These are phyloP conservation scores for Pythium sukuiense DNA, from an alignment of 352 stramenopile species.

Conservation along the genomic window DNA sequence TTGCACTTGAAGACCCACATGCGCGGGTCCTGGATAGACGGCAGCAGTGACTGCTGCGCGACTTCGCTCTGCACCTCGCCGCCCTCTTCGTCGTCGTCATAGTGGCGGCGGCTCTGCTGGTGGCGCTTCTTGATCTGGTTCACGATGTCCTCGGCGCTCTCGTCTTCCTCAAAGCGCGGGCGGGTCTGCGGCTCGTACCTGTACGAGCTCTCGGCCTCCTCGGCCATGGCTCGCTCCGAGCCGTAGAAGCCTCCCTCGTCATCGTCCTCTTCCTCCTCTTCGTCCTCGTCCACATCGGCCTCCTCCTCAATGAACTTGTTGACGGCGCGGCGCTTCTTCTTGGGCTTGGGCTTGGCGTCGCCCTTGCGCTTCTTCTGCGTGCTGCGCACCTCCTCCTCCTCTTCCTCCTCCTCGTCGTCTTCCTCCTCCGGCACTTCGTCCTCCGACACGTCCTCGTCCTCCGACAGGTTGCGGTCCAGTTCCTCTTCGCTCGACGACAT, in stretches of 20 bases:
- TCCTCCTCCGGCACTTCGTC: slow-evolving; percentile 79
- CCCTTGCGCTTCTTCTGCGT: slow-evolving; percentile 76
- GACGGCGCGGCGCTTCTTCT: slow-evolving; percentile 78
- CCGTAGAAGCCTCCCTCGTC: slow-evolving; percentile 75
- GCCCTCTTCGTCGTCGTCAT: slow-evolving; percentile 83
- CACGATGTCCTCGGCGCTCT: slow-evolving; percentile 84
- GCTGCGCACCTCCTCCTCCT: slow-evolving; percentile 46
- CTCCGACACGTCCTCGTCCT: slow-evolving; percentile 72
- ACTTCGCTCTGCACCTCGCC: slow-evolving; percentile 85
- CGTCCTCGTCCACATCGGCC: slow-evolving; percentile 85
- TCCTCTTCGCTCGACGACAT: slow-evolving; percentile 91
- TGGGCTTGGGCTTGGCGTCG: slow-evolving; percentile 69
- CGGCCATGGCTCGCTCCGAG: slow-evolving; percentile 73
- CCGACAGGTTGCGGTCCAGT: slow-evolving; percentile 80
- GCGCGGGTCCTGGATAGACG: slow-evolving; percentile 86
- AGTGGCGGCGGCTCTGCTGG: slow-evolving; percentile 82
- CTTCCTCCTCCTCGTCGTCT: slow-evolving; percentile 50
- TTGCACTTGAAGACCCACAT: slow-evolving; percentile 93
- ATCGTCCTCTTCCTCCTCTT: slow-evolving; percentile 86
- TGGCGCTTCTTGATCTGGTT: slow-evolving; percentile 89
- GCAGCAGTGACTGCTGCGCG: slow-evolving; percentile 84
- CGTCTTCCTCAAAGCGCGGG: slow-evolving; percentile 72
- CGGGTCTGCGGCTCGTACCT: slow-evolving; percentile 79
- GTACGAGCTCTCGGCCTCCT: slow-evolving; percentile 72
- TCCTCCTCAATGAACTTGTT: slow-evolving; percentile 92